Base-by-base conservation (phyloP, 2,329 filamentous ascomycete species). In the Fusarium stilboides region DNA sequence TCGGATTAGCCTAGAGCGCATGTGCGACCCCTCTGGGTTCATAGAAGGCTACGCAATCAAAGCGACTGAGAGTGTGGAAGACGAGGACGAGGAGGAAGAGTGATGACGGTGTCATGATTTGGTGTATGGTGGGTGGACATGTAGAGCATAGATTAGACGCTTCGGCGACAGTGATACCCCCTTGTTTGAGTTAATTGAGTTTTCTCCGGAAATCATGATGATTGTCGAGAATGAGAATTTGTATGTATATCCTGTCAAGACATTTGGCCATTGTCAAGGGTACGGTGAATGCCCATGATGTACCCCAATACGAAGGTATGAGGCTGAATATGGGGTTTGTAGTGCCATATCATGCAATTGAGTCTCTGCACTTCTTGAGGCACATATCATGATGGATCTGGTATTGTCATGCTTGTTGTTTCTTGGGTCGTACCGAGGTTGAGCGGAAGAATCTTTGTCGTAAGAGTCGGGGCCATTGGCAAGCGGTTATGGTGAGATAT, bases 11-110 rank as follows among this genome's bases (percentile, higher is more conserved):
- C 76, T 95, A 51, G 86, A 88, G 54, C 86, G 86, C 73, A 86
- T 90, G 2, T 92, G 96, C 53, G 91, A 93, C 77, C 87, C 90
- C 7, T 86, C 89, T 2, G 94, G 92, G 1, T 97, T 97, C 71
- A 80, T 91, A 8, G 88, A 91, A 65, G 86, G 88, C 54, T 92
- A 91, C 78, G 88, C 88, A 14, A 80, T 86, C 49, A 86, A 83
- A 73, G 64, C 73, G 28, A 78, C 76, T 6, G 77, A 77, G 57
- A 76, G 63, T 13, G 75, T 70, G 8, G 78, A 79, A 15, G 80
- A 77, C 13, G 81, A 82, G 6, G 69, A 68, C 1, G 73, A 70
- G 17, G 66, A 74, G 17, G 69, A 71, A 6, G 64, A 62, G 17
- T 69, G 65, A 64, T 61, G 61, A 62, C 26, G 52, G 47, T 36